Evolutionary conservation across 805 yeast genomes (phyloP).

Genomic region (Starmerella potacharoeniae): DNA sequence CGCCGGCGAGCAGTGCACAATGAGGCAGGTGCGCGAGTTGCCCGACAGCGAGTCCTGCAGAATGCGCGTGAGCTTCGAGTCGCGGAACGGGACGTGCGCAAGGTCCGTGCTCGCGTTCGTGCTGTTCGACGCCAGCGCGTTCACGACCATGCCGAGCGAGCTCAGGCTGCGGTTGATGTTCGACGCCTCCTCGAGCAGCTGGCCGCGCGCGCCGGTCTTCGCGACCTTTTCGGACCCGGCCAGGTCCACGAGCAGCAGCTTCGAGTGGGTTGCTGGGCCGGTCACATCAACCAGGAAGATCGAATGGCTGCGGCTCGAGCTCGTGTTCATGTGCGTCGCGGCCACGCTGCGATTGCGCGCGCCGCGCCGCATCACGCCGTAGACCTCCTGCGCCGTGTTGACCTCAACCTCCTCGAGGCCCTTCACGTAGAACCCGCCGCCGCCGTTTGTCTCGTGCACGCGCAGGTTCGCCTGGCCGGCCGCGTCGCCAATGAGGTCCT

Average conservation of each 20-base stretch:
- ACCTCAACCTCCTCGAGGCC: slow-evolving; percentile 58
- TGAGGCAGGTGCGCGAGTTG: slow-evolving; percentile 62
- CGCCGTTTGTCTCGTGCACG: slow-evolving; percentile 33
- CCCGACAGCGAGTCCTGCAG: slow-evolving; percentile 75
- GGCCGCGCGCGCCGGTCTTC: slow-evolving; percentile 67
- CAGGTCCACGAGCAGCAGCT: slow-evolving; percentile 64
- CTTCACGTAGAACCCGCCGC: slow-evolving; percentile 56
- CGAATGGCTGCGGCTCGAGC: slow-evolving; percentile 70
- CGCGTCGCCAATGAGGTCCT: slow-evolving; percentile 44
- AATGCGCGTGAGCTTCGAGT: slow-evolving; percentile 66
- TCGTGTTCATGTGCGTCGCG: slow-evolving; percentile 57
- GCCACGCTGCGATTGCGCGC: slow-evolving; percentile 44
- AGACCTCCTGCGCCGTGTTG: slow-evolving; percentile 46
- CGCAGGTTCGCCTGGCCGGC: slow-evolving; percentile 32
- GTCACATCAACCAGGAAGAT: slow-evolving; percentile 57
- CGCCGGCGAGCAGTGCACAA: slow-evolving; percentile 64
- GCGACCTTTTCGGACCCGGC: slow-evolving; percentile 80
- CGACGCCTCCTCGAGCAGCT: slow-evolving; percentile 68
- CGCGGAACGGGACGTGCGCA: slow-evolving; percentile 58
- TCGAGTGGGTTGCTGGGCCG: slow-evolving; percentile 49
- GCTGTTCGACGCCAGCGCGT: slow-evolving; percentile 60
- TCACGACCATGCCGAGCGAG: slow-evolving; percentile 69
- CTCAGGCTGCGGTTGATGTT: slow-evolving; percentile 71
- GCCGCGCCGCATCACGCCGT: slow-evolving; percentile 48
- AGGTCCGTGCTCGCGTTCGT: neutral